A percentile compares a stretch with the other conserved stretches of the same genome.
Conservation (phyloP, 345 rosid genomes). For the Rhodomyrtus tomentosa region DNA sequence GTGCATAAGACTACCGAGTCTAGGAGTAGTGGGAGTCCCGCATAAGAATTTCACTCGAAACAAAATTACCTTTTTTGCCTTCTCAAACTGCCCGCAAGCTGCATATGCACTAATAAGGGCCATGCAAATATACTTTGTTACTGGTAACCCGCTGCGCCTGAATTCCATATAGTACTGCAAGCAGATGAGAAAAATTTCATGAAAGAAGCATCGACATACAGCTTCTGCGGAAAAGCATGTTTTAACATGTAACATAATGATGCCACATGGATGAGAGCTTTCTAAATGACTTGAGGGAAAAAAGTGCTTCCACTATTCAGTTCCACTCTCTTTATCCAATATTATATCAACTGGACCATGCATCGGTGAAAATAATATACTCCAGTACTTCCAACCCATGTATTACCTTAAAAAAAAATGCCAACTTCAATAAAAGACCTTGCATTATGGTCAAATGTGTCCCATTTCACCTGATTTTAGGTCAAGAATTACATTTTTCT, state of each 20-base stretch:
- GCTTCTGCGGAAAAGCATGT: not conserved
- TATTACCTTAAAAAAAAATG: not conserved
- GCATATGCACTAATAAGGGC: slow-evolving; percentile 68
- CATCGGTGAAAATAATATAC: not conserved
- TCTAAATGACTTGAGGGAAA: not conserved
- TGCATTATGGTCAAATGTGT: not conserved
- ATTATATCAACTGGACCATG: not conserved
- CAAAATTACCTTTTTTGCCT: slow-evolving; percentile 66
- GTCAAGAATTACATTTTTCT: not conserved
- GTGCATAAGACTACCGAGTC: not conserved
- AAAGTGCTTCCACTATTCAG: not conserved
- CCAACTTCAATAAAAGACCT: not conserved
- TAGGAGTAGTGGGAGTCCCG: not conserved
- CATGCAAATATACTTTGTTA: slow-evolving; percentile 54
- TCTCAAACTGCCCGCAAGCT: slow-evolving; percentile 58
- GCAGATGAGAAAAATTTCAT: slow-evolving; percentile 1
- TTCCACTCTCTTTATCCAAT: not conserved
- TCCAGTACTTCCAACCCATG: not conserved
- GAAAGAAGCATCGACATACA: not conserved
- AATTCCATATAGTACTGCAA: slow-evolving; percentile 47
- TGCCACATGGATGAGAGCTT: not conserved
- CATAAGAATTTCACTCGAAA: not conserved
- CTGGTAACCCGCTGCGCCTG: slow-evolving; percentile 24
- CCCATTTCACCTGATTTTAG: not conserved
- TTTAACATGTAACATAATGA: not conserved